Evolutionary conservation across 495 filamentous ascomycete species (phyloP), one percentile per base, ranked within the genome.

Genomic region (Penicillium coprophilum): DNA sequence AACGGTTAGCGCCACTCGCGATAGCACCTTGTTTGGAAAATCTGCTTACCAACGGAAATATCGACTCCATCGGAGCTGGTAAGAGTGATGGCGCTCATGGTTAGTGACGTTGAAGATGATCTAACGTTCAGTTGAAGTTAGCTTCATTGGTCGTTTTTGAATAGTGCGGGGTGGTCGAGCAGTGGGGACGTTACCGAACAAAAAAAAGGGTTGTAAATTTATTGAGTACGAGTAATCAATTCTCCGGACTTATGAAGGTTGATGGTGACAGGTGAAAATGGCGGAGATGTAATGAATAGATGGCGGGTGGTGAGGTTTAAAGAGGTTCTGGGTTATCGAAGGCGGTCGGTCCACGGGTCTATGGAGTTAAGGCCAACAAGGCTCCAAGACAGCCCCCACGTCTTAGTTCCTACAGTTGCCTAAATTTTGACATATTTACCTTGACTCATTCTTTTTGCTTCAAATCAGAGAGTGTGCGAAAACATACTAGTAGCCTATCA

Each of bases 21-120:
- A 19, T 20, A 30, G 53, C 27, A 48, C 31, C 23, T 4, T 27
- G 48, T 1, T 6, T 30, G 2, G 3, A 1, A 12, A 13, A 39
- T 34, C 51, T 46, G 70, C 82, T 56, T 76, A 86, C 82, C 80
- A 53, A 88, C 82, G 4, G 62, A 57, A 55, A 87, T 70, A 19
- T 78, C 71, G 41, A 75, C 75, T 53, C 71, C 73, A 66, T 88
- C 85, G 43, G 80, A 85, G 73, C 80, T 83, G 47, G 71, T 71
- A 19, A 88, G 77, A 24, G 67, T 78, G 63, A 88, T 79, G 7
- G 56, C 57, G 12, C 53, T 45, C 46, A 43, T 46, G 39, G 19
- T 36, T 41, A 23, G 19, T 38, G 20, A 24, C 28, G 15, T 19
- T 44, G 21, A 13, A 45, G 39, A 23, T 32, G 27, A 13, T 31